Percentiles rank a stretch among this genome's conserved stretches.
These are phyloP conservation scores for Aspergillus bertholletiae DNA, from an alignment of 495 filamentous ascomycete genomes.

Conservation along the genomic window DNA sequence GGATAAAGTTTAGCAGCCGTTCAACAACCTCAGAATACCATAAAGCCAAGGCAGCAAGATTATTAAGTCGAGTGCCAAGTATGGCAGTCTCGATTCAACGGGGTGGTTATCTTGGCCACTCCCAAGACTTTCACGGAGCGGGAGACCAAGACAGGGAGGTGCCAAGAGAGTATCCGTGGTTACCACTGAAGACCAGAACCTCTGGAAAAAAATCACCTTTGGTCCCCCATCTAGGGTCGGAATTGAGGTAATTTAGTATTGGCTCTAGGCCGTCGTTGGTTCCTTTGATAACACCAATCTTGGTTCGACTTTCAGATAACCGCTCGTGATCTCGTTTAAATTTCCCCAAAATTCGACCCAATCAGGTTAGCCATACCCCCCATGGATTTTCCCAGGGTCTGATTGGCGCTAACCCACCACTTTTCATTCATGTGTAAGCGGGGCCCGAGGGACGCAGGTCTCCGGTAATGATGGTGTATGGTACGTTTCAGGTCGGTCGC, in stretches of 20 bases:
- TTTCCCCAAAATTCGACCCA: neutral
- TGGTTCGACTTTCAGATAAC: neutral
- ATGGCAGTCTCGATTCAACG: neutral
- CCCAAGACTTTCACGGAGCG: conserved; percentile 8
- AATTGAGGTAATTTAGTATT: neutral
- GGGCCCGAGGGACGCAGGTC: conserved; percentile 5
- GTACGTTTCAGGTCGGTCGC: neutral
- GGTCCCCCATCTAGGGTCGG: neutral
- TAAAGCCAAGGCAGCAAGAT: conserved; percentile 1
- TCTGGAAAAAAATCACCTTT: neutral
- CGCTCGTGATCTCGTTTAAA: conserved; percentile 1
- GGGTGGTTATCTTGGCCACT: conserved; percentile 4
- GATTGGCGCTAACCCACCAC: neutral
- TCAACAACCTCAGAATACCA: neutral
- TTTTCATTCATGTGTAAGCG: neutral
- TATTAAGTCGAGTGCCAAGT: conserved; percentile 1
- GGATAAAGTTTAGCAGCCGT: neutral
- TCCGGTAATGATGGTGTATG: conserved; percentile 4
- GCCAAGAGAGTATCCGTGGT: conserved; percentile 7
- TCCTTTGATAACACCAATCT: neutral
- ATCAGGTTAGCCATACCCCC: neutral
- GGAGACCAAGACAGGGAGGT: conserved; percentile 2
- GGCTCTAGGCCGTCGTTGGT: neutral
- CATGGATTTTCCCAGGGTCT: neutral
- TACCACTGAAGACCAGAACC: neutral